Evolutionary conservation across 225 moss, liverwort and hornwort species (phyloP).

Genomic region (Marchantia polymorpha): DNA sequence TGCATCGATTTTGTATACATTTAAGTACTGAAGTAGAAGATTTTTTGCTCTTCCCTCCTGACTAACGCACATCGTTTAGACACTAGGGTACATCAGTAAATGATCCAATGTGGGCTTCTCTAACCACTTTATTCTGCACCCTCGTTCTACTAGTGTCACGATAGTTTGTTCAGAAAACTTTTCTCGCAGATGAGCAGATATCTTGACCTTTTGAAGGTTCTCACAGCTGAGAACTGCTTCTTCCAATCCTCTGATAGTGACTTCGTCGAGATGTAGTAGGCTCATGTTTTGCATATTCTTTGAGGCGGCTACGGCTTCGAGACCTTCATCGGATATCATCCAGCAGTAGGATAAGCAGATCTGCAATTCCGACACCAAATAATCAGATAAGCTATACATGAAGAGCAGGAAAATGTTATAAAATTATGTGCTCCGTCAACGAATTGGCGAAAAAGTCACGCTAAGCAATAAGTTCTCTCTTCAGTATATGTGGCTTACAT

Average conservation of each 20-base stretch:
- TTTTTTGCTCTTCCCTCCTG: neutral
- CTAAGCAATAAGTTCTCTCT: neutral
- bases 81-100: neutral
- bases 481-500: conserved; percentile 12
- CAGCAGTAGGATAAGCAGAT: conserved; percentile 29
- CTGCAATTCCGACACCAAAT: conserved; percentile 12
- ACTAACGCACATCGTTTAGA: neutral
- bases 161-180: conserved; percentile 11
- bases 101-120: conserved; percentile 20
- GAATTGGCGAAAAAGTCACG: too few species aligned
- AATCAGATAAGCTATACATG: neutral
- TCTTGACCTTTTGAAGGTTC: conserved; percentile 26
- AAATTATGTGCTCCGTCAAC: too few species aligned
- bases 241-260: conserved; percentile 7
- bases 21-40: neutral
- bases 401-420: neutral
- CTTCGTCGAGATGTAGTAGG: conserved; percentile 25
- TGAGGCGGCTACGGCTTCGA: conserved; percentile 16
- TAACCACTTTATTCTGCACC: conserved; percentile 35
- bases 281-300: conserved; percentile 13
- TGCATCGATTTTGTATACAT: neutral
- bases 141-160: neutral
- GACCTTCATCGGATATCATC: conserved; percentile 22
- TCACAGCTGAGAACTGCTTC: conserved; percentile 1
- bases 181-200: conserved; percentile 10